Base-by-base conservation (phyloP, 106 monocot genomes). In the Platanthera guangdongensis region DNA sequence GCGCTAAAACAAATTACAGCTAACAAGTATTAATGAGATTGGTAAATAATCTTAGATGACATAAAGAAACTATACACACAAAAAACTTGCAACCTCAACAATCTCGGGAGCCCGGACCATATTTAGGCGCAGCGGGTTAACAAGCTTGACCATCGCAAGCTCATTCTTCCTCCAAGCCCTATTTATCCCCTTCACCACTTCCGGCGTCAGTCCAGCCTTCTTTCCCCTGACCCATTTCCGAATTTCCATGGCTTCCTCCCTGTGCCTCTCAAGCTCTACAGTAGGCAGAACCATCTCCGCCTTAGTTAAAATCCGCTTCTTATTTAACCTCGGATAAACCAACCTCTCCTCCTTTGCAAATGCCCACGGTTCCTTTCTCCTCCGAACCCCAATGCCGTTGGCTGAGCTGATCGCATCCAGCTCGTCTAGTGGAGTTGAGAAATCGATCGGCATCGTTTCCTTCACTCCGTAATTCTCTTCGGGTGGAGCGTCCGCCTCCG, bases 51-150 rank as follows among this genome's bases (percentile, higher is more conserved):
- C 39, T 39, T 39, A 39, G 39, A 39, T 39, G 3, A 39, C 39
- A 39, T 39, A 39, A 39, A 39, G 39, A 39, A 39, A 39, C 39
- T 39, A 39, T 39, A 1, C 39, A 39, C 2, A 39, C 63, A 57
- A 14, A 50, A 14, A 50, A 51, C 48, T 46, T 14, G 51, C 22
- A 5, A 95, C 95, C 95, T 95, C 95, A 10, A 87, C 52, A 57
- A 95, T 93, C 86, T 95, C 95, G 32, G 79, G 78, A 5, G 93
- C 92, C 9, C 95, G 77, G 71, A 89, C 92, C 92, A 93, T 89
- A 77, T 89, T 89, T 28, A 83, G 78, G 67, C 82, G 13, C 73
- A 95, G 80, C 8, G 95, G 92, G 62, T 86, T 85, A 4, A 87
- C 92, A 47, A 95, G 68, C 79, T 79, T 87, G 18, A 95, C 84